phyloP scores from a whole-genome alignment of 1,284 basidiomycete genomes.

The Ceratobasidium sp. region DNA sequence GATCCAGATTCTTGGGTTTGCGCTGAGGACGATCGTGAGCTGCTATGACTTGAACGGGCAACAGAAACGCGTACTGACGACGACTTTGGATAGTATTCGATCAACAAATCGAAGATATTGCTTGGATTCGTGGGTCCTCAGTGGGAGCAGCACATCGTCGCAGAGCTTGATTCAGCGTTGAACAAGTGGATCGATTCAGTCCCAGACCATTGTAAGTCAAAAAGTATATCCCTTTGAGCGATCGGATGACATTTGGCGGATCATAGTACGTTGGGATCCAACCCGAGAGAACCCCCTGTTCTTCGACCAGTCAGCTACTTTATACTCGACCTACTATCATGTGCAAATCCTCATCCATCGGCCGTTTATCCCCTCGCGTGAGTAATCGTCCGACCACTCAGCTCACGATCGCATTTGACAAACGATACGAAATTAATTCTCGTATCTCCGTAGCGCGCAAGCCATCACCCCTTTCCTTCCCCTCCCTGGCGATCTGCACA shows the following conservation, averaged over 20 bases:
- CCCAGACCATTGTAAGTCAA: conserved; percentile 72
- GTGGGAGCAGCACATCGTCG: conserved; percentile 78
- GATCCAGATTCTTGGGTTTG: conserved; percentile 77
- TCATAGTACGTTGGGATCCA: conserved; percentile 79
- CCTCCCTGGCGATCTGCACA: conserved; percentile 85
- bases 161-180: conserved; percentile 77
- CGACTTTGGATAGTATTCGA: conserved; percentile 69
- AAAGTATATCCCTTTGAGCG: not conserved
- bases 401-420: not conserved
- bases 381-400: not conserved
- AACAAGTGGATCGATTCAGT: conserved; percentile 81
- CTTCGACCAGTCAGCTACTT: conserved; percentile 76
- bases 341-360: conserved; percentile 84
- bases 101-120: conserved; percentile 72
- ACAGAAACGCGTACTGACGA: not conserved
- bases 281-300: conserved; percentile 67
- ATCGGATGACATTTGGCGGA: not conserved
- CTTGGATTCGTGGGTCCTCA: conserved; percentile 70
- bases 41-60: not conserved
- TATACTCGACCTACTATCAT: conserved; percentile 79
- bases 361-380: conserved; percentile 79
- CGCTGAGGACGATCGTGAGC: conserved; percentile 74
- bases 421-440: conserved; percentile 55
- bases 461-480: conserved; percentile 70
- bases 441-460: conserved; percentile 58